Percentiles rank a stretch among this genome's conserved stretches.
Evolutionary conservation across 306 rosid species (phyloP).

Genomic region (Carpinus viminea): DNA sequence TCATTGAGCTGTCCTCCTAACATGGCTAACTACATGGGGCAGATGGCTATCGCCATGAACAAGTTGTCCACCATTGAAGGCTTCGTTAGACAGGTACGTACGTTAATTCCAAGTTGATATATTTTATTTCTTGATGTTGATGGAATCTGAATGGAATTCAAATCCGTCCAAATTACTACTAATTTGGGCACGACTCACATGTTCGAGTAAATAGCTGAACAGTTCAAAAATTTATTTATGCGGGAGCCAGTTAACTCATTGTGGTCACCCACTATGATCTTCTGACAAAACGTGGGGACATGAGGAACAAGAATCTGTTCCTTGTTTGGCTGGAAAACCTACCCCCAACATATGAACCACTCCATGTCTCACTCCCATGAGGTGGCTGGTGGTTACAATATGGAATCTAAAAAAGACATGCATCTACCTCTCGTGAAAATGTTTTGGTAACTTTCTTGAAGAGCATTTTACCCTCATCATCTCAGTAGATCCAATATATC

Average conservation of each 20-base stretch:
- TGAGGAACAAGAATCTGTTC: slow-evolving; percentile 46
- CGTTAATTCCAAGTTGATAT: neutral
- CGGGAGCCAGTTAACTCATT: neutral
- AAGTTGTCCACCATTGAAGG: slow-evolving; percentile 85
- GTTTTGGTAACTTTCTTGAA: slow-evolving; percentile 19
- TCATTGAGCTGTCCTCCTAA: slow-evolving; percentile 73
- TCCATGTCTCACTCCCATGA: slow-evolving; percentile 47
- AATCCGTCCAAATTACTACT: no score
- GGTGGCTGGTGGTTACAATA: slow-evolving; percentile 36
- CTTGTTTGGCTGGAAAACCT: slow-evolving; percentile 59
- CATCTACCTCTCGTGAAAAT: slow-evolving; percentile 19
- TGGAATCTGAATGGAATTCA: no score
- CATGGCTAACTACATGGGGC: slow-evolving; percentile 95
- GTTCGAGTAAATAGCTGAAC: no score
- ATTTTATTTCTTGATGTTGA: no score
- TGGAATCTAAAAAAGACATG: slow-evolving; percentile 45
- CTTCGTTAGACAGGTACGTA: slow-evolving; percentile 83
- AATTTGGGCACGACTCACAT: no score
- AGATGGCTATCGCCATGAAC: slow-evolving; percentile 89
- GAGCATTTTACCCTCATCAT: neutral
- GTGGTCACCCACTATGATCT: slow-evolving; percentile 43
- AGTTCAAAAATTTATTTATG: no score
- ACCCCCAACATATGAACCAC: slow-evolving; percentile 56
- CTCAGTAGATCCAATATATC: no score
- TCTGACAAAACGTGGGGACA: slow-evolving; percentile 38